Evolutionary conservation across 805 yeast genomes (phyloP).

Genomic region (Cyberlindnera veronae): DNA sequence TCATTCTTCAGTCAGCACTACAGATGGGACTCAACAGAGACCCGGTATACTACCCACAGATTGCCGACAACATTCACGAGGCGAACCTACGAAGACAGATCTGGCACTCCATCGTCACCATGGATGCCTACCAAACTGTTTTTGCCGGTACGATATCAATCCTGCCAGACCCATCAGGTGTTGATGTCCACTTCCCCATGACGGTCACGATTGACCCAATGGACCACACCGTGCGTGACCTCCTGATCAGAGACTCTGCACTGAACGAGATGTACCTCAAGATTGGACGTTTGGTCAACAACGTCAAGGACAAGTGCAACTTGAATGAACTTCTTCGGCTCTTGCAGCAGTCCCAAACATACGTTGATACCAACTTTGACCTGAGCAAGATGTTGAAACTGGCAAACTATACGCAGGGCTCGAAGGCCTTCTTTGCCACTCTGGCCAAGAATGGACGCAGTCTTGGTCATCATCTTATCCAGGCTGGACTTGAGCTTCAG

Average conservation of each 20-base stretch:
- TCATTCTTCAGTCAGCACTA: conserved; percentile 41
- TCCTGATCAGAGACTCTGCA: neutral
- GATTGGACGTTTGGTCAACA: conserved; percentile 13
- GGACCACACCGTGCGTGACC: conserved; percentile 14
- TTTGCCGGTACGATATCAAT: conserved; percentile 15
- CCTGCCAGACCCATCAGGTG: conserved; percentile 7
- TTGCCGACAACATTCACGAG: conserved; percentile 4
- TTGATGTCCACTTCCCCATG: conserved; percentile 19
- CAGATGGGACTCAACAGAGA: conserved; percentile 46
- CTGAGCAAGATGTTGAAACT: conserved; percentile 8
- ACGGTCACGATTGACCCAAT: conserved; percentile 11
- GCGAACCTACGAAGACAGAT: conserved; percentile 19
- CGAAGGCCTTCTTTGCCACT: conserved; percentile 8
- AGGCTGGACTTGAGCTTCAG: conserved; percentile 12
- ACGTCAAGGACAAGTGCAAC: conserved; percentile 10
- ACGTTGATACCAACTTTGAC: conserved; percentile 12
- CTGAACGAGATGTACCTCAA: conserved; percentile 9
- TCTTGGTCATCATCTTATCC: conserved; percentile 10
- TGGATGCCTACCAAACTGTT: conserved; percentile 13
- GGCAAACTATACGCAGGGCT: conserved; percentile 2
- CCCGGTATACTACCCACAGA: conserved; percentile 30
- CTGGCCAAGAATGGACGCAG: conserved; percentile 12
- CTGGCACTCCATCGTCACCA: conserved; percentile 17
- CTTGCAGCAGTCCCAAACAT: conserved; percentile 9
- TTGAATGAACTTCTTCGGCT: conserved; percentile 5